Conservation (phyloP, 1,139 yeast genomes). For the Eremothecium coryli region DNA sequence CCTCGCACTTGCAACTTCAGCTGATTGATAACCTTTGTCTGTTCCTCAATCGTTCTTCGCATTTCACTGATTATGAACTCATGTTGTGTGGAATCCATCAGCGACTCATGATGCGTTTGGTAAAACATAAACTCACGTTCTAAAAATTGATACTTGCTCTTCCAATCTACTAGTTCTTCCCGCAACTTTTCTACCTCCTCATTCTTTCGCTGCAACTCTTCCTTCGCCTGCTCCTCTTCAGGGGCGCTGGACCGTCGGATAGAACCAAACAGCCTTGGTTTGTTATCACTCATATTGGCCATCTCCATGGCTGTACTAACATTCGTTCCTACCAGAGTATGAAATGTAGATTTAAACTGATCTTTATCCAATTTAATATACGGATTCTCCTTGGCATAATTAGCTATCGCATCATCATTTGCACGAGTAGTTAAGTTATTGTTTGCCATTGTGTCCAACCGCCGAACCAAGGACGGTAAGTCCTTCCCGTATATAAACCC, state of each 20-base stretch:
- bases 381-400: slow-evolving; percentile 11
- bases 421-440: slow-evolving; percentile 9
- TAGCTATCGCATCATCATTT: slow-evolving; percentile 16
- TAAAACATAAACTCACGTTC: slow-evolving; percentile 23
- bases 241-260: slow-evolving; percentile 1
- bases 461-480: slow-evolving; percentile 16
- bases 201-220: slow-evolving; percentile 25
- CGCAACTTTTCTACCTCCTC: slow-evolving; percentile 16
- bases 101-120: slow-evolving; percentile 13
- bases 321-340: slow-evolving; percentile 21
- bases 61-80: slow-evolving; percentile 26
- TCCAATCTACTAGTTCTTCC: slow-evolving; percentile 13
- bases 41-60: slow-evolving; percentile 24
- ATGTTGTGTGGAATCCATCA: slow-evolving; percentile 18
- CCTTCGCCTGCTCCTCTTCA: slow-evolving; percentile 13
- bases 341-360: slow-evolving; percentile 27
- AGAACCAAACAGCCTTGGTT: slow-evolving; percentile 20
- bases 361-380: slow-evolving; percentile 27
- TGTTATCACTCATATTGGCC: slow-evolving; percentile 12
- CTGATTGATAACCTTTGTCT: slow-evolving; percentile 18
- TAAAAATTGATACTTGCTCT: slow-evolving; percentile 21
- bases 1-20: slow-evolving; percentile 9
- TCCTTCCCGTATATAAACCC: slow-evolving; percentile 31
- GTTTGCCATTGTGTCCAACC: slow-evolving; percentile 1
- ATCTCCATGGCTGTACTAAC: slow-evolving; percentile 17